Base-by-base conservation (phyloP, 1,139 yeast species). In the Pichia sp. region DNA sequence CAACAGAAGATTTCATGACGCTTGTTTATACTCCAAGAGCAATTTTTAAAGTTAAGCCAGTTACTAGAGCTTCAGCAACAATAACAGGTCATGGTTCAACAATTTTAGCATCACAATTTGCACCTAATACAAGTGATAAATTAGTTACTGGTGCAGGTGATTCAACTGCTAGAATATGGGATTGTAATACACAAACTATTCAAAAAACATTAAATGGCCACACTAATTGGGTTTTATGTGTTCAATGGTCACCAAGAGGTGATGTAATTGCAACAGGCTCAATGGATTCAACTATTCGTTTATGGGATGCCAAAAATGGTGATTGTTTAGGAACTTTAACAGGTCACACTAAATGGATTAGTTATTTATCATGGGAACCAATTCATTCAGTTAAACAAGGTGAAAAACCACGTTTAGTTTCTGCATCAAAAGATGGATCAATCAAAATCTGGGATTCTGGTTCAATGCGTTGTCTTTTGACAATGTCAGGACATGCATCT, bases 61-160 rank as follows among this genome's bases (percentile, higher is more conserved):
- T 92, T 27, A 88, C 97, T 1, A 73, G 98, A 60, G 83, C 96
- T 5, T 83, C 90, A 11, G 89, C 95, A 9, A 90, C 97, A 1
- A 90, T 92, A 49, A 80, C 96, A 1, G 98, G 98, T 5, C 99
- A 92, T 63, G 96, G 96, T 1, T 79, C 96, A 4, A 90, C 97
- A 0, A 88, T 92, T 53, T 72, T 92, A 56, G 87, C 96, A 52
- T 85, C 94, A 44, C 92, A 86, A 56, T 92, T 94, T 74, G 95
- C 98, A 1, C 98, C 98, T 34, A 78, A 86, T 61, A 83, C 92
- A 39, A 81, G 94, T 11, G 76, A 92, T 5, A 73, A 90, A 57
- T 81, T 92, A 84, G 94, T 88, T 43, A 85, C 97, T 0, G 99
- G 98, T 42, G 89, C 97, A 7, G 99, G 99, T 42, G 99, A 92